Base-by-base conservation (phyloP, 1,284 basidiomycete species). In the Apiotrichum veenhuisii region DNA sequence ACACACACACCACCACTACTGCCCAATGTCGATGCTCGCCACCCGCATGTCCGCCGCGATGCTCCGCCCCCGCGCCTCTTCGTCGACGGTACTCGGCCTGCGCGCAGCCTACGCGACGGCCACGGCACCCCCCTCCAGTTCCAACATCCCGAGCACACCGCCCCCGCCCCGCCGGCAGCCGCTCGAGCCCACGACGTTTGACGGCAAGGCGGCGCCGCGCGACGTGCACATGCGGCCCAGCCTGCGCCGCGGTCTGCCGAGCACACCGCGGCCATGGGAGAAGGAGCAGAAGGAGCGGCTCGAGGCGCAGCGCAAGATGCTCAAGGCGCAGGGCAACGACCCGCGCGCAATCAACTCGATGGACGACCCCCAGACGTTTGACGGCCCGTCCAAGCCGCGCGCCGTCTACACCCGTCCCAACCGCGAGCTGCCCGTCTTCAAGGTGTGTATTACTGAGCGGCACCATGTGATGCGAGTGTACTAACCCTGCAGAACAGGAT, bases 191-290 rank as follows among this genome's bases (percentile, higher is more conserved):
- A 71, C 68, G 4, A 60, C 62, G 0, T 72, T 71, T 42, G 59
- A 69, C 20, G 63, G 64, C 47, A 72, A 72, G 58, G 63, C 70
- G 0, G 36, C 64, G 1, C 69, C 69, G 20, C 64, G 65, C 46
- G 58, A 68, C 20, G 56, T 68, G 2, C 67, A 68, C 54, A 60
- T 66, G 26, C 63, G 67, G 14, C 70, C 70, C 5, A 63, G 62
- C 34, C 55, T 58, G n/a, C 62, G 62, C 38, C 51, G 67, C 17
- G 70, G 70, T 17, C 63, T 72, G 55, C 70, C 70, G 15, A 22
- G 25, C 43, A 42, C 33, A 14, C 33, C 30, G 37, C 52, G 55
- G 17, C 48, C 54, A 11, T 62, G 61, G 65, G 52, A 65, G 38
- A 48, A 42, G 37, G 52, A 48, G 46, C 50, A 34, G 14, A 25